phyloP scores from a whole-genome alignment of 2,329 filamentous ascomycete species.

The Aphanocladium album region DNA sequence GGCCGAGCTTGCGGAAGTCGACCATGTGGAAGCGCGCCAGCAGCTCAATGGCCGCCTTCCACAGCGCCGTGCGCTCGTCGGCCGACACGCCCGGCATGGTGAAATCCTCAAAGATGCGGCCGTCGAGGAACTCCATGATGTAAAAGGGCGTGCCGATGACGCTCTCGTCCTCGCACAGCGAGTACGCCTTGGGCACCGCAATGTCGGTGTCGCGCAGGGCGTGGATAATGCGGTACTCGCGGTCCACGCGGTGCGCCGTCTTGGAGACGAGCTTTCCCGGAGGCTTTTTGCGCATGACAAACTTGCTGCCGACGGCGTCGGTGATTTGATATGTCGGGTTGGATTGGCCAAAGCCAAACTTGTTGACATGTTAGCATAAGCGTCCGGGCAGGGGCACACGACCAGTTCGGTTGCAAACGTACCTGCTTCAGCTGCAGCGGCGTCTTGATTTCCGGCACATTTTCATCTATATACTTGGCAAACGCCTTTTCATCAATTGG shows the following conservation, averaged over 20 bases:
- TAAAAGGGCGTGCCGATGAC: slow-evolving; percentile 92
- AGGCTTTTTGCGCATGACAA: slow-evolving; percentile 95
- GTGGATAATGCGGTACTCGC: slow-evolving; percentile 86
- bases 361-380: slow-evolving; percentile 1
- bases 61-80: slow-evolving; percentile 70
- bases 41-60: slow-evolving; percentile 77
- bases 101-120: slow-evolving; percentile 88
- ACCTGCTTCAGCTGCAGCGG: slow-evolving; percentile 90
- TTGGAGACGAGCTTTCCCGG: slow-evolving; percentile 90
- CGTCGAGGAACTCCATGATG: slow-evolving; percentile 93
- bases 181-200: slow-evolving; percentile 77
- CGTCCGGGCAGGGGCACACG: neutral
- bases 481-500: slow-evolving; percentile 79
- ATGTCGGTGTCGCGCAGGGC: slow-evolving; percentile 76
- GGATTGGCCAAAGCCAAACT: slow-evolving; percentile 97
- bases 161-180: slow-evolving; percentile 75
- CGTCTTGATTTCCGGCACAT: slow-evolving; percentile 78
- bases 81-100: slow-evolving; percentile 67
- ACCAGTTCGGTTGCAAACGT: slow-evolving; percentile 15
- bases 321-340: slow-evolving; percentile 96
- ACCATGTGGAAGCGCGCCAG: slow-evolving; percentile 82
- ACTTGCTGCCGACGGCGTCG: slow-evolving; percentile 62
- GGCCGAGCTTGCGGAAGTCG: slow-evolving; percentile 57
- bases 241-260: slow-evolving; percentile 93
- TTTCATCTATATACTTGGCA: slow-evolving; percentile 68